Evolutionary conservation across 2,329 filamentous ascomycete genomes (phyloP).

Genomic region (Colletotrichum chlorophyti): DNA sequence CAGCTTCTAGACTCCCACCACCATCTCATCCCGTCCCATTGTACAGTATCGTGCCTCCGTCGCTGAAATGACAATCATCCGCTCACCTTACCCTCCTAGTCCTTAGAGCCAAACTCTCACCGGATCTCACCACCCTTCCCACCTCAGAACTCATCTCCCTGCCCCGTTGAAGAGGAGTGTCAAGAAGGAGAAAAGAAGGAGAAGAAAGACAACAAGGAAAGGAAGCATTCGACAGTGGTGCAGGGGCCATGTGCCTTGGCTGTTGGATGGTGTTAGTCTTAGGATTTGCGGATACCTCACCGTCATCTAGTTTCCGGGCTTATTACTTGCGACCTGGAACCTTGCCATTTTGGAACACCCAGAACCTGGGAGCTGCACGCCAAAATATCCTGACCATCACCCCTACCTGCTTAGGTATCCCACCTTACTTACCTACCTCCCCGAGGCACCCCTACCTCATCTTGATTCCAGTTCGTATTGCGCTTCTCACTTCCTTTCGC

Average conservation of each 20-base stretch:
- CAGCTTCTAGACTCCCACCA: too few species aligned
- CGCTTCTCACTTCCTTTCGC: background rate
- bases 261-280: too few species aligned
- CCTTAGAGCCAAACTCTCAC: background rate
- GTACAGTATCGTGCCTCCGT: background rate
- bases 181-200: background rate
- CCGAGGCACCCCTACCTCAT: background rate
- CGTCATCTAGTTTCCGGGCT: background rate
- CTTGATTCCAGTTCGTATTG: background rate
- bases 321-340: background rate
- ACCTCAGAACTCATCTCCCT: constrained; percentile 1
- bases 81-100: background rate
- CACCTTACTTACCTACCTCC: background rate
- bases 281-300: constrained; percentile 25
- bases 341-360: background rate
- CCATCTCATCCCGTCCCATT: too few species aligned
- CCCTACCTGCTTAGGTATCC: background rate
- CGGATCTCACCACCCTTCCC: background rate
- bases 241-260: constrained; percentile 26
- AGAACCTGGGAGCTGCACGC: constrained; percentile 1
- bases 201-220: constrained; percentile 3
- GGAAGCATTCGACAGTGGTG: too few species aligned
- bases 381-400: constrained; percentile 25
- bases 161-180: background rate
- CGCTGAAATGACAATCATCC: background rate